Evolutionary conservation across 192 early-diverging fungal genomes (phyloP), one percentile per base, ranked within the genome.

Genomic region (Mortierella alpina): DNA sequence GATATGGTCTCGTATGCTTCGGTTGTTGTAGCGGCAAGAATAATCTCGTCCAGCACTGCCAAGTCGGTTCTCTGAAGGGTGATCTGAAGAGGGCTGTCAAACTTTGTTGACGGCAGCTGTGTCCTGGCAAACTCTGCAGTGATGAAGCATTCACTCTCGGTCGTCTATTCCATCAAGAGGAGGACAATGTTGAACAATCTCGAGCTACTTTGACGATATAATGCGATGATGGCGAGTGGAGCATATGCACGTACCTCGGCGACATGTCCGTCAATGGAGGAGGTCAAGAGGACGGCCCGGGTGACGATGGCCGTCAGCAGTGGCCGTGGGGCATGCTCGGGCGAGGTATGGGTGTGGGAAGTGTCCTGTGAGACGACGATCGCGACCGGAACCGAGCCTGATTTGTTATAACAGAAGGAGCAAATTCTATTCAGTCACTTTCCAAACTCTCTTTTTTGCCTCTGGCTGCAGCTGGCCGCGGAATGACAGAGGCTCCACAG

Each of bases 1-100:
- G 79, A 72, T 7, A 80, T 80, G n/a, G 11, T 64, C 41, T 86
- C 83, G 71, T 88, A 92, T 22, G 91, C 86, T 10, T 67, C 76
- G 5, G 73, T 62, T 44, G 86, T 84, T 55, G 86, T 73, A 20
- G 91, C 91, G 22, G 86, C 90, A 65, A 93, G 58, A 58, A 91
- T 88, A 9, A 91, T 66, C 65, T 92, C 90, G 59, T 88, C 86
- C 23, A 92, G 72, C 49, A 88, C 88, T 23, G 91, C 85, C n/a
- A 86, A 66, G 50, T 82, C 63, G 8, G 84, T 73, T 42, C 50
- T 65, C 49, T 85, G 74, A 11, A 91, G 41, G 23, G 67, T 48
- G 62, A 82, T 72, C 20, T 71, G 68, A 10, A 72, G 41, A 14
- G 61, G 77, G 46, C 20, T 68, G 46, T 80, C 77, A 42, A 80